phyloP scores from a whole-genome alignment of 148 eudicot species.

The Tetragonia tetragonoides region DNA sequence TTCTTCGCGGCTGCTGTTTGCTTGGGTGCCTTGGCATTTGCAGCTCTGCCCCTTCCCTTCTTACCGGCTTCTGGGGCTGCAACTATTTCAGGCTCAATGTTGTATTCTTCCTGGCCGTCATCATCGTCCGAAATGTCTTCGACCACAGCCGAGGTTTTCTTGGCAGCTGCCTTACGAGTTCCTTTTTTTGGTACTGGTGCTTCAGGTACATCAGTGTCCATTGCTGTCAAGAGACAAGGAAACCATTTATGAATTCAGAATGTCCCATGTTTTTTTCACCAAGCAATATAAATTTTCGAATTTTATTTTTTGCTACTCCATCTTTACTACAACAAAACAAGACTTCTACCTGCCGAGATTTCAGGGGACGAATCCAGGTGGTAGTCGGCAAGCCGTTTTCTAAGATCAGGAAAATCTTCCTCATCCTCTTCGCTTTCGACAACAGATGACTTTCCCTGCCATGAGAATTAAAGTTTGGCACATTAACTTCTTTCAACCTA shows the following conservation, averaged over 20 bases:
- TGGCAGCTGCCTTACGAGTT: conserved; percentile 39
- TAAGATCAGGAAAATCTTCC: conserved; percentile 46
- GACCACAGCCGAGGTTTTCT: conserved; percentile 30
- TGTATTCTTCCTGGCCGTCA: conserved; percentile 24
- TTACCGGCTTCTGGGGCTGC: conserved; percentile 34
- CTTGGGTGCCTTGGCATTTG: conserved; percentile 37
- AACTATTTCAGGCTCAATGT: conserved; percentile 31
- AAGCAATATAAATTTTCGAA: no score
- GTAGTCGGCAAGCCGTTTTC: conserved; percentile 69
- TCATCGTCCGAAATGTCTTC: conserved; percentile 59
- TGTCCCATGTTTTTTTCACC: neutral
- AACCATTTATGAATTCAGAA: neutral
- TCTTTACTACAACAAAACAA: no score
- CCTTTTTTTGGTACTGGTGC: conserved; percentile 5
- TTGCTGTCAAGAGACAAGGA: conserved; percentile 33
- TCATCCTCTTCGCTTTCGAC: conserved; percentile 48
- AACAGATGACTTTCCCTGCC: conserved; percentile 40
- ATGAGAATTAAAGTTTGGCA: neutral
- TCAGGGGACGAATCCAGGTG: conserved; percentile 78
- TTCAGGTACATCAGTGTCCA: conserved; percentile 44
- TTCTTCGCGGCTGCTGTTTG: conserved; percentile 52
- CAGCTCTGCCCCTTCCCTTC: conserved; percentile 54
- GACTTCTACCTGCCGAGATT: conserved; percentile 56
- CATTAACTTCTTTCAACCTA: neutral
- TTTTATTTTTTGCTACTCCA: no score